phyloP scores from a whole-genome alignment of 1,139 yeast genomes.

The Pichia sp. region DNA sequence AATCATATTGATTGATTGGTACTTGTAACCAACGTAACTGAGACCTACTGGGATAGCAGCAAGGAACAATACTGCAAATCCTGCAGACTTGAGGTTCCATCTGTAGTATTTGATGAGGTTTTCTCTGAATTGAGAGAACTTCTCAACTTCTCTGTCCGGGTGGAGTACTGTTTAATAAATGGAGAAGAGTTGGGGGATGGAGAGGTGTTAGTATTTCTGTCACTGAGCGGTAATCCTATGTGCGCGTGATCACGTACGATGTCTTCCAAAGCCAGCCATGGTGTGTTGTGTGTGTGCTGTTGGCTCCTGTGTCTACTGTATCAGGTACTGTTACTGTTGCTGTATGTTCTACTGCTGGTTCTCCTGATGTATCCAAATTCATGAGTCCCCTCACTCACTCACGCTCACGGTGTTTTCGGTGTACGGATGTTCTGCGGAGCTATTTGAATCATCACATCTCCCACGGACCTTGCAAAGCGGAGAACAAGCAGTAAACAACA shows the following conservation, averaged over 20 bases:
- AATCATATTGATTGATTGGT: conserved; percentile 21
- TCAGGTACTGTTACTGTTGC: no score
- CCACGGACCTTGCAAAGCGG: no score
- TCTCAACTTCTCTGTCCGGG: conserved; percentile 26
- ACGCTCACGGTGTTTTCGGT: no score
- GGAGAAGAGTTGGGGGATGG: no score
- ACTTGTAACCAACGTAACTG: conserved; percentile 27
- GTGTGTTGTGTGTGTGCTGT: conserved; percentile 2
- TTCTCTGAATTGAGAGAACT: conserved; percentile 27
- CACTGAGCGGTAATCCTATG: neutral
- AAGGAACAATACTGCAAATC: conserved; percentile 25
- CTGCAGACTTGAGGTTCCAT: conserved; percentile 28
- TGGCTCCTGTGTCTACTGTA: neutral
- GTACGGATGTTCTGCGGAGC: no score
- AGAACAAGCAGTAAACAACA: no score
- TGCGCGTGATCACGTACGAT: conserved; percentile 22
- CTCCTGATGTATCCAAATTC: no score
- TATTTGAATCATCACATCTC: no score
- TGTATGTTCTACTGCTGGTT: no score
- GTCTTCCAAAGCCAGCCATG: conserved; percentile 31
- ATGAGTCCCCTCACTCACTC: no score
- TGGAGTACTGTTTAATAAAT: conserved; percentile 19
- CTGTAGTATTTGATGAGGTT: conserved; percentile 27
- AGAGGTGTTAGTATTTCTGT: conserved; percentile 1
- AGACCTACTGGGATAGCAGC: conserved; percentile 29